Evolutionary conservation across 306 rosid genomes (phyloP).

Genomic region (Ormosia semicastrata): DNA sequence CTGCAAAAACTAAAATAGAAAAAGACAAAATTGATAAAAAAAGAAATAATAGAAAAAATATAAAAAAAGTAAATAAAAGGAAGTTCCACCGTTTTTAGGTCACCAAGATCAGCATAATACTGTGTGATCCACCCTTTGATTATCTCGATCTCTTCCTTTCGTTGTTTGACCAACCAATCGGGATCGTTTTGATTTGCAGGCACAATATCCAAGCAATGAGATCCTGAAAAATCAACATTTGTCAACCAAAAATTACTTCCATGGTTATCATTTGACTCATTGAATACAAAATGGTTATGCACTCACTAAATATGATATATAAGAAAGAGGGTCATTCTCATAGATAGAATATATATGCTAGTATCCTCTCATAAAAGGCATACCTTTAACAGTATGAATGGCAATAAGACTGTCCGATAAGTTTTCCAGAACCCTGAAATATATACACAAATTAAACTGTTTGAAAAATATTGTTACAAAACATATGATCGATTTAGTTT

Average conservation of each 20-base stretch:
- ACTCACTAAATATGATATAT: too few species aligned
- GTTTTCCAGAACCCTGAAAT: conserved; percentile 45
- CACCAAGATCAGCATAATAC: conserved; percentile 37
- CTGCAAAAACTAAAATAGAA: too few species aligned
- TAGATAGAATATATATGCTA: not conserved
- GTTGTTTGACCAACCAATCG: conserved; percentile 42
- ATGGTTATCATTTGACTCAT: not conserved
- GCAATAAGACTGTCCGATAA: conserved; percentile 50
- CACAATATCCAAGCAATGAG: conserved; percentile 53
- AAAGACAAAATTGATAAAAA: too few species aligned
- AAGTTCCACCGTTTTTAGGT: not conserved
- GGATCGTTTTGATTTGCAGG: conserved; percentile 36
- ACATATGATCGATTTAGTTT: not conserved
- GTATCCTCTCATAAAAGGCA: not conserved
- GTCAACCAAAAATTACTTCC: not conserved
- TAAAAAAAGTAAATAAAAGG: too few species aligned
- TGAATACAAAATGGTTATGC: not conserved
- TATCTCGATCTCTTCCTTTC: conserved; percentile 36
- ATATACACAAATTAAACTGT: not conserved
- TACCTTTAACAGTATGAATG: conserved; percentile 40
- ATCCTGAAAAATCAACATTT: conserved; percentile 36
- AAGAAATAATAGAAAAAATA: too few species aligned
- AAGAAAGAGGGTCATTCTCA: not conserved
- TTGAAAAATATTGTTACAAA: not conserved
- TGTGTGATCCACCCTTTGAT: conserved; percentile 46